Evolutionary conservation across 2,329 filamentous ascomycete genomes (phyloP), one percentile per base, ranked within the genome.

Genomic region (Cadophora sp.): DNA sequence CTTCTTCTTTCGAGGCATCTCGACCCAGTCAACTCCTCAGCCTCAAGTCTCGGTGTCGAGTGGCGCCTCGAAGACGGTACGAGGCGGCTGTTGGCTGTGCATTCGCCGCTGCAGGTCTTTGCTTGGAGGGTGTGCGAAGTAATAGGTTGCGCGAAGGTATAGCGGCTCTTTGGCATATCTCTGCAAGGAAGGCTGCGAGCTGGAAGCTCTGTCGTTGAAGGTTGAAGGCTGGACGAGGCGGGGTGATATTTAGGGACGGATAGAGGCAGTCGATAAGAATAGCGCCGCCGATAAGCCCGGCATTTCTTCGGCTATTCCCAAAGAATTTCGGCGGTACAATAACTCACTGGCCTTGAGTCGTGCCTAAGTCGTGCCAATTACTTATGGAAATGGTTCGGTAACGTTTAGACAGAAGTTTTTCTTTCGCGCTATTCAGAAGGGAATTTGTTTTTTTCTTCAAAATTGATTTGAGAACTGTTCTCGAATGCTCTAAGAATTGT

Each of bases 1-100:
- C 77, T 86, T 87, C 82, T 89, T 89, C 58, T 87, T 87, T 73
- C 89, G 85, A 76, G 89, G 89, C 89, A 91, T 89, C 22, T 50
- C 63, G 20, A 55, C 36, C 30, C 18, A 22, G 20, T 45, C n/a
- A 16, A 13, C 9, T 14, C 47, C 36, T 39, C 36, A 24, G 30
- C 53, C 53, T 62, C 59, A 41, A 41, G 11, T 24, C 30, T 59
- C 9, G 6, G 9, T 51, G 20, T 56, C 18, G n/a, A 20, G 39
- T n/a, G 24, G 22, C 33, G 47, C 30, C 33, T 33, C 16, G 48
- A 24, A 56, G 48, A 55, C 39, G 36, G 14, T 51, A 9, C 1
- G n/a, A 39, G 39, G 30, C 6, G 48, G 20, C 27, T 0, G 14
- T 22, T 33, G 4, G 43, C 6, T 24, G 59, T 24, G 59, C 59